Evolutionary conservation across 352 stramenopile genomes (phyloP), one percentile per base, ranked within the genome.

Genomic region (Pythium aristosporum): DNA sequence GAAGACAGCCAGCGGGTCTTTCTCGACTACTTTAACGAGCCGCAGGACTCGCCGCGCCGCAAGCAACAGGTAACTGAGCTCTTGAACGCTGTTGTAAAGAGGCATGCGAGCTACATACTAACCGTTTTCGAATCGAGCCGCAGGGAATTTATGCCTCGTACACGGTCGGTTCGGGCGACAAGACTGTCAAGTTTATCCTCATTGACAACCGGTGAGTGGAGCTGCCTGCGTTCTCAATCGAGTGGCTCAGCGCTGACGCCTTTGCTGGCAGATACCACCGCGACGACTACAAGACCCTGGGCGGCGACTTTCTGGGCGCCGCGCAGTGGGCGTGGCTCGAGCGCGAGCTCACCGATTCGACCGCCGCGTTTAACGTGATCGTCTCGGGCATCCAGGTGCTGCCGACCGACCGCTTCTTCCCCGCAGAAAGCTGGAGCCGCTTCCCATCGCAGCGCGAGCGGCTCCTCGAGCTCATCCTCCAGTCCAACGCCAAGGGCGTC

Each of bases 311-410:
- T 44, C 72, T 97, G 28, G 89, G 89, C 53, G 64, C 80, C 13
- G 64, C 61, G 13, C 89, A 97, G 61, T 97, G 89, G 89, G 44
- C 69, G 10, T 97, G 88, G 88, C 80, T 97, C 53, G 84, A 96
- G 55, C 73, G 80, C 3, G 82, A 96, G 60, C 77, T 97, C 36
- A 75, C 67, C 36, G 77, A 83, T 42, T 90, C 90, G 8, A 90
- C 65, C 15, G 91, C 93, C 18, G 75, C 87, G 46, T 96, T 98
- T 58, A 98, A 98, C 71, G 87, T 98, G 30, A 87, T 98, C 65
- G 89, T 98, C 9, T 96, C 82, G 36, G 91, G 91, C 25, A 80
- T 98, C 25, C 92, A 98, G 69, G 82, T 98, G 46, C 79, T 96
- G 41, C 81, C 87, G 3, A 70, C 69, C 39, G 96, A 92, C 50